Conservation (phyloP, 495 filamentous ascomycete species). For the Xylaria castorea region DNA sequence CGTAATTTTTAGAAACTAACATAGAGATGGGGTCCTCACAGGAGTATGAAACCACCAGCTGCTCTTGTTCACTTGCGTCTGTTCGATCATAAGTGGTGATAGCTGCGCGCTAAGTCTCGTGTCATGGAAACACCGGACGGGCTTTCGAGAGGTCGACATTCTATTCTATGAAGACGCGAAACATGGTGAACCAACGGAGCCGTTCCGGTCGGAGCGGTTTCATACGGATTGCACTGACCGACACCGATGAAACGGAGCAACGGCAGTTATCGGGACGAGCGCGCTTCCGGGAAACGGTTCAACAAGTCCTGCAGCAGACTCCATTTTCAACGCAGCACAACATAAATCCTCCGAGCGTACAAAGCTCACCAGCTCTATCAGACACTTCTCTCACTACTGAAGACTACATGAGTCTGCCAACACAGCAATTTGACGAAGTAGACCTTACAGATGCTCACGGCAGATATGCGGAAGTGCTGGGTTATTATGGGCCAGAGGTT, state of each 20-base stretch:
- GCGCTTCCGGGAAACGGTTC: conserved; percentile 34
- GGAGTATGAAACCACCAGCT: background rate
- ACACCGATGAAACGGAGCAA: conserved; percentile 21
- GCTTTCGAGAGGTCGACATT: background rate
- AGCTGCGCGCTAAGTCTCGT: background rate
- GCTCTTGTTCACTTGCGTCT: background rate
- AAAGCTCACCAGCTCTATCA: conserved; percentile 33
- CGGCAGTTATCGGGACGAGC: conserved; percentile 24
- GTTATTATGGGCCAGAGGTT: conserved; percentile 32
- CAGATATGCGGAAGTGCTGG: conserved; percentile 8
- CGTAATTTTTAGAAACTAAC: background rate
- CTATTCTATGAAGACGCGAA: background rate
- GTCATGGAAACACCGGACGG: background rate
- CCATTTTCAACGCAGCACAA: background rate
- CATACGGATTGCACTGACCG: conserved; percentile 32
- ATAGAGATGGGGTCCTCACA: background rate
- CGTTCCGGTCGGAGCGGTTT: conserved; percentile 28
- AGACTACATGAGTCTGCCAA: conserved; percentile 35
- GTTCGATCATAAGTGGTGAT: background rate
- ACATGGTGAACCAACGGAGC: conserved; percentile 4
- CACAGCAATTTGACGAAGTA: conserved; percentile 30
- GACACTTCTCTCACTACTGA: conserved; percentile 30
- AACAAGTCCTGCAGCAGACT: conserved; percentile 29
- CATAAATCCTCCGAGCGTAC: conserved; percentile 3
- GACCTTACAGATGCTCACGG: conserved; percentile 24